These are phyloP conservation scores for Epicoccum nigrum DNA, from an alignment of 2,329 filamentous ascomycete species.

Conservation along the genomic window DNA sequence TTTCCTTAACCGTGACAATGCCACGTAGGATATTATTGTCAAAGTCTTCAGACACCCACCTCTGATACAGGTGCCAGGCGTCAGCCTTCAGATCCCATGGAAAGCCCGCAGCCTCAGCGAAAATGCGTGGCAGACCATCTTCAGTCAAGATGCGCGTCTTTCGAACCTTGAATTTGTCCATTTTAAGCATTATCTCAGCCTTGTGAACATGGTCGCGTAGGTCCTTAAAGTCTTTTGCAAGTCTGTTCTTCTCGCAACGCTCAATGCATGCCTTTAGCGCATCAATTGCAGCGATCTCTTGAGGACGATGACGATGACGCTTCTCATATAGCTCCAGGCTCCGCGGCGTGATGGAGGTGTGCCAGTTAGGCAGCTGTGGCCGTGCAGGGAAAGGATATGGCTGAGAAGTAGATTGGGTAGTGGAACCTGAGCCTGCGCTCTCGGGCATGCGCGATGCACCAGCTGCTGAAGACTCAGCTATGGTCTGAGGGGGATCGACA, in stretches of 20 bases:
- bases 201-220: slow-evolving; percentile 49
- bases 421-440: background rate
- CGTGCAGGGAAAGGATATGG: background rate
- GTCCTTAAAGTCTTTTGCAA: slow-evolving; percentile 31
- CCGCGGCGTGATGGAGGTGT: slow-evolving; percentile 12
- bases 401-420: background rate
- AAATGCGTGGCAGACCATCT: slow-evolving; percentile 51
- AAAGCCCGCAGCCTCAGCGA: slow-evolving; percentile 40
- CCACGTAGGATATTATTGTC: slow-evolving; percentile 55
- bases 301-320: slow-evolving; percentile 22
- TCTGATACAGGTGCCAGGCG: slow-evolving; percentile 53
- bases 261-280: slow-evolving; percentile 33
- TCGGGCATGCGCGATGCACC: background rate
- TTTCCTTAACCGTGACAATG: slow-evolving; percentile 36
- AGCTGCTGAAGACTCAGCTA: slow-evolving; percentile 9
- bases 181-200: slow-evolving; percentile 43
- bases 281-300: slow-evolving; percentile 23
- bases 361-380: slow-evolving; percentile 20
- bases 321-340: too few relatives aligned
- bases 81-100: slow-evolving; percentile 58
- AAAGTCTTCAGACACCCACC: slow-evolving; percentile 53
- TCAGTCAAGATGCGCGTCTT: slow-evolving; percentile 47
- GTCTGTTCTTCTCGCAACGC: slow-evolving; percentile 22
- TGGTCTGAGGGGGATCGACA: background rate
- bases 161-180: slow-evolving; percentile 41